A percentile compares a stretch with the other conserved stretches of the same genome.
These are phyloP conservation scores for Cairneyella variabilis DNA, from an alignment of 495 filamentous ascomycete genomes.

Conservation along the genomic window DNA sequence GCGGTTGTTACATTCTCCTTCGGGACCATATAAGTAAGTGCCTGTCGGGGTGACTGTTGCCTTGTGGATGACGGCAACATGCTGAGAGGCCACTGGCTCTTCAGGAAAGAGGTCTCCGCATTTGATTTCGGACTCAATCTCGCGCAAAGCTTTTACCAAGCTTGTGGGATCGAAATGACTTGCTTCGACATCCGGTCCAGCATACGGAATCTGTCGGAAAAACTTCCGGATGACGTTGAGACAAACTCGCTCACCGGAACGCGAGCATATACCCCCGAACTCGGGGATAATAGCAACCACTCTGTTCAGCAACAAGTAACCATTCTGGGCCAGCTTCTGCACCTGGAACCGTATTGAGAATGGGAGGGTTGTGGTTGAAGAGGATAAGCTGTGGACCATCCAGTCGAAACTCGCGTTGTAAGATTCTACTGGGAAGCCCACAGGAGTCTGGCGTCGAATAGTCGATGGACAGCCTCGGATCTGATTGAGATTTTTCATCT, in stretches of 20 bases:
- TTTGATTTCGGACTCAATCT: slow-evolving; percentile 31
- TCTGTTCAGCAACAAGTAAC: slow-evolving; percentile 43
- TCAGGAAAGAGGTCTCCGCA: slow-evolving; percentile 10
- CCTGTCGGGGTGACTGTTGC: slow-evolving; percentile 62
- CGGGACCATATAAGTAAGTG: slow-evolving; percentile 66
- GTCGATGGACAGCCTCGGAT: too few species aligned
- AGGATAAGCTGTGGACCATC: too few species aligned
- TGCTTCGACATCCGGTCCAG: slow-evolving; percentile 41
- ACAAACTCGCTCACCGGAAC: slow-evolving; percentile 28
- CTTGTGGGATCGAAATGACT: slow-evolving; percentile 33
- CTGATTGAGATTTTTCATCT: too few species aligned
- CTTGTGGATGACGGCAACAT: slow-evolving; percentile 46
- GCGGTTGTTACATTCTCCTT: slow-evolving; percentile 65
- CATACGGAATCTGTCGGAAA: slow-evolving; percentile 41
- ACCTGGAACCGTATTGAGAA: slow-evolving; percentile 36
- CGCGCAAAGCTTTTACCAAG: slow-evolving; percentile 37
- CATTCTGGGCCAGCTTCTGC: slow-evolving; percentile 46
- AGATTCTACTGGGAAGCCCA: too few species aligned
- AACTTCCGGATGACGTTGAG: slow-evolving; percentile 44
- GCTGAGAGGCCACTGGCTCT: slow-evolving; percentile 22
- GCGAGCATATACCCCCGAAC: slow-evolving; percentile 14
- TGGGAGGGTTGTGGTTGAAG: slow-evolving; percentile 8
- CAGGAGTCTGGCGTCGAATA: too few species aligned
- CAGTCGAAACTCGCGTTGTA: too few species aligned
- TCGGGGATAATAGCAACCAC: slow-evolving; percentile 35